These are phyloP conservation scores for Colletotrichum caudatum DNA, from an alignment of 2,329 filamentous ascomycete species.

Conservation along the genomic window DNA sequence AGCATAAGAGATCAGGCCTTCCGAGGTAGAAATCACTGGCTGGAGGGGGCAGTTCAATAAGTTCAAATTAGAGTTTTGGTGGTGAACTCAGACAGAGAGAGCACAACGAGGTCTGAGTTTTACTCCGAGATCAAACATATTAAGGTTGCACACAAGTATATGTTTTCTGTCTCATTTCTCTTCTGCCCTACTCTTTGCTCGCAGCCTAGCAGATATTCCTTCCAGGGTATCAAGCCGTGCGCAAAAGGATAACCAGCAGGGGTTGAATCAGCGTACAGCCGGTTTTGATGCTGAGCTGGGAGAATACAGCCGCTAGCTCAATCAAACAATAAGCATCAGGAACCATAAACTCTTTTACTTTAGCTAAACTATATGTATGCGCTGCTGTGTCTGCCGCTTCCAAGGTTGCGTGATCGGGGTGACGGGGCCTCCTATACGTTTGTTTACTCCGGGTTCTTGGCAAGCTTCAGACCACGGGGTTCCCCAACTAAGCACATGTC, in stretches of 20 bases:
- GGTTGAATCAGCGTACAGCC: not conserved
- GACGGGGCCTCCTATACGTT: not conserved
- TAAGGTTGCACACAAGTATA: constrained; percentile 10
- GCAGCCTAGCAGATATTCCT: constrained; percentile 12
- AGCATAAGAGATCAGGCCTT: constrained; percentile 12
- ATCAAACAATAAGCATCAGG: constrained; percentile 6
- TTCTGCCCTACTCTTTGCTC: constrained; percentile 3
- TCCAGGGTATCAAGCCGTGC: constrained; percentile 19
- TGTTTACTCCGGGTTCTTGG: constrained; percentile 10
- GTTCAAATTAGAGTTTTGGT: constrained; percentile 23
- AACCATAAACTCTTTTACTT: not conserved
- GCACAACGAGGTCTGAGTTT: constrained; percentile 32
- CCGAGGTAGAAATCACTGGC: constrained; percentile 14
- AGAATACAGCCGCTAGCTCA: not conserved
- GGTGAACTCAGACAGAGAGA: constrained; percentile 24
- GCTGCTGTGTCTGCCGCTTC: too few relatives aligned
- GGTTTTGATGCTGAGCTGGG: not conserved
- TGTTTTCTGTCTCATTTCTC: not conserved
- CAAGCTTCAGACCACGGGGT: not conserved
- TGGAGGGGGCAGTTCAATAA: not conserved
- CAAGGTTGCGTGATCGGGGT: not conserved
- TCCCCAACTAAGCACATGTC: constrained; percentile 15
- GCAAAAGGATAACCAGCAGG: not conserved
- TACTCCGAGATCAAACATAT: not conserved
- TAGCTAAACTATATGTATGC: not conserved